These are phyloP conservation scores for Phytophthora palmivora DNA, from an alignment of 352 stramenopile genomes.

Conservation along the genomic window DNA sequence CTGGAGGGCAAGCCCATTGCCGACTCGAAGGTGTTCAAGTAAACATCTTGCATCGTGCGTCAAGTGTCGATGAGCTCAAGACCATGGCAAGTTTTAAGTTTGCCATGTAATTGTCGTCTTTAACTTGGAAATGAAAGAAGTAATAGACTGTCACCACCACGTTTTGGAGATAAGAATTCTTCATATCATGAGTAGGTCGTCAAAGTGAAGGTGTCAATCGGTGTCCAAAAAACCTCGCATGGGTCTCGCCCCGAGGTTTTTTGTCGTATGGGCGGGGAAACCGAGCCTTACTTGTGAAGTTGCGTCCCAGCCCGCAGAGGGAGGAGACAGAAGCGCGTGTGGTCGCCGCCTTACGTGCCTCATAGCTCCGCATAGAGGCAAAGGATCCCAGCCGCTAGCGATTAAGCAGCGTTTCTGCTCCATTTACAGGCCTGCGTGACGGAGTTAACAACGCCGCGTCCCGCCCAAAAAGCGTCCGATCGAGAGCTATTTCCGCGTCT, in stretches of 20 bases:
- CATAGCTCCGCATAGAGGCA: slow-evolving; percentile 14
- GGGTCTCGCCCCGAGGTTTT: slow-evolving; percentile 22
- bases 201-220: slow-evolving; percentile 4
- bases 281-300: slow-evolving; percentile 35
- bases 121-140: slow-evolving; percentile 37
- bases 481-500: slow-evolving; percentile 24
- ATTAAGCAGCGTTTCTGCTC: slow-evolving; percentile 7
- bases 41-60: slow-evolving; percentile 37
- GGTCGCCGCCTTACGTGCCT: slow-evolving; percentile 10
- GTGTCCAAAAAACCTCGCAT: slow-evolving; percentile 19
- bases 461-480: slow-evolving; percentile 26
- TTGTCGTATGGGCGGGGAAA: slow-evolving; percentile 7
- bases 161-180: neutral
- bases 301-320: slow-evolving; percentile 34
- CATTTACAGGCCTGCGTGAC: neutral
- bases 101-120: slow-evolving; percentile 3
- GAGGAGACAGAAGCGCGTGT: slow-evolving; percentile 31
- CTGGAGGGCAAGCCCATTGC: slow-evolving; percentile 90
- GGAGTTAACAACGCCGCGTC: slow-evolving; percentile 8
- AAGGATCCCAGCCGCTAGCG: slow-evolving; percentile 3
- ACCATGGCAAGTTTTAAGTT: neutral
- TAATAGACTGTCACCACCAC: slow-evolving; percentile 5
- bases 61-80: slow-evolving; percentile 14
- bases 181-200: no score
- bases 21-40: no score